Percentiles rank a stretch among this genome's conserved stretches.
phyloP scores from a whole-genome alignment of 1,284 basidiomycete species.

The Irpex sp. region DNA sequence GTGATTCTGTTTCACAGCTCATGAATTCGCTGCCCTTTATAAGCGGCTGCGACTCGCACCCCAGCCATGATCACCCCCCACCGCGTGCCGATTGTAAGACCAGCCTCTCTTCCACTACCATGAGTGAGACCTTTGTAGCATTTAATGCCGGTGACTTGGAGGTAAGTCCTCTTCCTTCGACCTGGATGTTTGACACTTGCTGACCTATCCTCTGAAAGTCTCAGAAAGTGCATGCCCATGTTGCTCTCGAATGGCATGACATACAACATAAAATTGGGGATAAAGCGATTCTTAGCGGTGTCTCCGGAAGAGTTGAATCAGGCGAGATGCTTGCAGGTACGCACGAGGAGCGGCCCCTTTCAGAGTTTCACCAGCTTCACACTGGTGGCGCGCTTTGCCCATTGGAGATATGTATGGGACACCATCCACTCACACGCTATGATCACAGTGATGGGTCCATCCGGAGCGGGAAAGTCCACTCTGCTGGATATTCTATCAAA shows the following conservation, averaged over 20 bases:
- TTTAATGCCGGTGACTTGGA: not conserved
- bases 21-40: not conserved
- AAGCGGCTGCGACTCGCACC: not conserved
- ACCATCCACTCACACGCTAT: not conserved
- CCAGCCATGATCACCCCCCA: not conserved
- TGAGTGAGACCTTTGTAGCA: not conserved
- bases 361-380: not conserved
- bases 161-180: not conserved
- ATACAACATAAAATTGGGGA: conserved; percentile 3
- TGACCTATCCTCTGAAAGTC: not conserved
- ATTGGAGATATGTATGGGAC: no score
- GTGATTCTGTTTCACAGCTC: no score
- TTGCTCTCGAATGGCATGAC: conserved; percentile 10
- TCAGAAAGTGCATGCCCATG: conserved; percentile 3
- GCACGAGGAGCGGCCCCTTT: conserved; percentile 2
- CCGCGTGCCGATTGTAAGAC: not conserved
- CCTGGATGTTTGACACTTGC: not conserved
- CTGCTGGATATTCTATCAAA: conserved; percentile 42
- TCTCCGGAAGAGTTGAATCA: conserved; percentile 35
- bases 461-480: conserved; percentile 43
- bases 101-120: not conserved
- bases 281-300: conserved; percentile 24
- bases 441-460: conserved; percentile 44
- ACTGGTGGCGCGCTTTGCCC: no score
- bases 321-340: conserved; percentile 39